Evolutionary conservation across 176 grass and related monocot genomes (phyloP).

Genomic region (Rhynchospora breviuscula): DNA sequence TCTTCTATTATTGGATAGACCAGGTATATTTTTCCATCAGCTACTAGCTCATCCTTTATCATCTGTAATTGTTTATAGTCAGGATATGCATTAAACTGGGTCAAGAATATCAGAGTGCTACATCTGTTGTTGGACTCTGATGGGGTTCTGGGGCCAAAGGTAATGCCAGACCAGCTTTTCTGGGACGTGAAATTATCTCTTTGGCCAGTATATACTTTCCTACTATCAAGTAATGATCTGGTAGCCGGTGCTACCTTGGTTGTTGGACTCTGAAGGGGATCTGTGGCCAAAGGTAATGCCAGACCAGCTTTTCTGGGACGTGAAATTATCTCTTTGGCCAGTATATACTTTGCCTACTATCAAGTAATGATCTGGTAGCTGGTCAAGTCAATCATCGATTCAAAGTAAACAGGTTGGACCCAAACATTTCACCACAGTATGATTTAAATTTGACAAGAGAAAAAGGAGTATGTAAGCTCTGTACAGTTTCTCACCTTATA

Average conservation of each 20-base stretch:
- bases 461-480: background rate
- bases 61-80: slow-evolving; percentile 41
- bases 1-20: slow-evolving; percentile 87
- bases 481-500: slow-evolving; percentile 52
- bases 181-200: background rate
- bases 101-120: background rate
- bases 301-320: background rate
- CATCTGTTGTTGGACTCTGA: background rate
- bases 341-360: background rate
- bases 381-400: background rate
- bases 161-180: background rate
- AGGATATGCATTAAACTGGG: background rate
- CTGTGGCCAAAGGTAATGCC: background rate
- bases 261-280: background rate
- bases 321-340: background rate
- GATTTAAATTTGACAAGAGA: background rate
- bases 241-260: background rate
- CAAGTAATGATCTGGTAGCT: background rate
- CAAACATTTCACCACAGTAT: background rate
- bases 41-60: slow-evolving; percentile 67
- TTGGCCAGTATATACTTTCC: background rate
- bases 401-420: background rate
- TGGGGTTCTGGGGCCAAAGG: background rate
- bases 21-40: slow-evolving; percentile 79
- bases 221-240: no score